Conservation (phyloP, 495 filamentous ascomycete species). For the Aspergillus homomorphus region DNA sequence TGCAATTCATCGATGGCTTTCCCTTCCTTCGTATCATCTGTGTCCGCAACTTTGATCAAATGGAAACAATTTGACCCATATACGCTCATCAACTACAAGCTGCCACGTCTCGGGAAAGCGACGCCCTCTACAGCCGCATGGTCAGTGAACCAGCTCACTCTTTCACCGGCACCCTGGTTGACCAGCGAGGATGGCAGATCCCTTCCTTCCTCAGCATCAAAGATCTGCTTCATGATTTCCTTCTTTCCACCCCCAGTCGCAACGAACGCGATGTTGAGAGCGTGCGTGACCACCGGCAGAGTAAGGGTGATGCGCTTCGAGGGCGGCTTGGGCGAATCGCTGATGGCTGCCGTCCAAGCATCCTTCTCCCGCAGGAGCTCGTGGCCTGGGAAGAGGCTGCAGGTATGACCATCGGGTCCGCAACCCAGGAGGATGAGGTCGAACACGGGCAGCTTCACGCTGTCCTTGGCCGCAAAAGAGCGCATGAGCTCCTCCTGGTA, state of each 20-base stretch:
- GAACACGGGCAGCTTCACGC: constrained; percentile 88
- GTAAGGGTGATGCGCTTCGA: constrained; percentile 87
- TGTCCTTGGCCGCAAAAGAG: constrained; percentile 79
- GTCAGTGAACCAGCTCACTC: constrained; percentile 95
- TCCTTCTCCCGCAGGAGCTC: constrained; percentile 80
- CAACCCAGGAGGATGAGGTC: constrained; percentile 89
- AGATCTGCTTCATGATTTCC: constrained; percentile 87
- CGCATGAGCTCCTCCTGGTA: constrained; percentile 88
- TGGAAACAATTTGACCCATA: background rate
- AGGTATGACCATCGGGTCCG: constrained; percentile 95
- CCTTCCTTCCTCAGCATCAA: constrained; percentile 71
- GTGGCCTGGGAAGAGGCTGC: constrained; percentile 91
- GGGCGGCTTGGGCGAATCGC: constrained; percentile 92
- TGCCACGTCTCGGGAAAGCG: constrained; percentile 68
- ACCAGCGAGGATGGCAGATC: constrained; percentile 81
- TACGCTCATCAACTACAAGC: constrained; percentile 35
- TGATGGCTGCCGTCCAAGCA: constrained; percentile 88
- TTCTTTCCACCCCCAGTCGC: constrained; percentile 87
- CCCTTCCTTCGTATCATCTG: background rate
- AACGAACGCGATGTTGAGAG: constrained; percentile 81
- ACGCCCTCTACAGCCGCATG: constrained; percentile 78
- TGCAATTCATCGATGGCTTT: background rate
- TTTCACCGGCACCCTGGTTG: constrained; percentile 75
- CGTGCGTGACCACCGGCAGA: constrained; percentile 82
- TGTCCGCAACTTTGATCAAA: background rate